Percentiles rank a stretch among this genome's conserved stretches.
phyloP scores from a whole-genome alignment of 257 asterid genomes.

The Solanum chaucha region DNA sequence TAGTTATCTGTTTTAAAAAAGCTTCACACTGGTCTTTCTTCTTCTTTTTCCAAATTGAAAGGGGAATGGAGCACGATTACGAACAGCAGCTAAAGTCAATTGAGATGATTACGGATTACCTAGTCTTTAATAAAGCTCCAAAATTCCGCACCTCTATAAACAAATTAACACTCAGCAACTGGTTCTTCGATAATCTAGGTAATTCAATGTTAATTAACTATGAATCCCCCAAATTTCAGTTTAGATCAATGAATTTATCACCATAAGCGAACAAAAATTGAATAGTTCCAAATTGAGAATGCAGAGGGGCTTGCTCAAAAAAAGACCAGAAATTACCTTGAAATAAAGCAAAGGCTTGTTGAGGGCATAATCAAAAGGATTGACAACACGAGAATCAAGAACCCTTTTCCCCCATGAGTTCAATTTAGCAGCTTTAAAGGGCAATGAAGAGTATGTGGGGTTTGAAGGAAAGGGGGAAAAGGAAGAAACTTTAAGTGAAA shows the following conservation, averaged over 20 bases:
- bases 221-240: neutral
- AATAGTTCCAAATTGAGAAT: neutral
- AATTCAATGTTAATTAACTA: neutral
- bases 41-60: neutral
- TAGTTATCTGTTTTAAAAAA: neutral
- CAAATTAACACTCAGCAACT: neutral
- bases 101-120: neutral
- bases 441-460: neutral
- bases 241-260: neutral
- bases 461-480: neutral
- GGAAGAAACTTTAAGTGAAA: conserved; percentile 1
- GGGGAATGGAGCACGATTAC: neutral
- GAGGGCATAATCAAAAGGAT: neutral
- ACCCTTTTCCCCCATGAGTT: neutral
- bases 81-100: neutral
- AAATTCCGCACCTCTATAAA: neutral
- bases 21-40: neutral
- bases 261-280: neutral
- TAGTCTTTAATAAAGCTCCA: neutral
- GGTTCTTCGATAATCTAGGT: no score
- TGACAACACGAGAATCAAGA: neutral
- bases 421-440: neutral
- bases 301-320: neutral
- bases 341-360: neutral
- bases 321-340: conserved; percentile 1